These are phyloP conservation scores for Daedalea quercina DNA, from an alignment of 768 basidiomycete genomes.

Conservation along the genomic window DNA sequence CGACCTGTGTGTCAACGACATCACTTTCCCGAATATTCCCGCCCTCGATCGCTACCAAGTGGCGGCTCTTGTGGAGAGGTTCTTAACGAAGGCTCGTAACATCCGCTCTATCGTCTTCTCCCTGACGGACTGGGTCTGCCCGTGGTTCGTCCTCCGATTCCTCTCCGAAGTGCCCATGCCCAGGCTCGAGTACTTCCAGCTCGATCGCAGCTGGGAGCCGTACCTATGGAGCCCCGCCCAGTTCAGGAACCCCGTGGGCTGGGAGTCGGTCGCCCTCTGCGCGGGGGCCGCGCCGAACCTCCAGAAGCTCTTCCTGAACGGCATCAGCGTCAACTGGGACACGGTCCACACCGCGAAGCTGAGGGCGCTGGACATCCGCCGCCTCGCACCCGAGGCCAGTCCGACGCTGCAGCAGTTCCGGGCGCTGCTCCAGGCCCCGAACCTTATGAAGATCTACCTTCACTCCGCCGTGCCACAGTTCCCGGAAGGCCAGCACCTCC, in stretches of 20 bases:
- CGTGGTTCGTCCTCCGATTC: conserved; percentile 41
- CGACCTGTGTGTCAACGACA: conserved; percentile 55
- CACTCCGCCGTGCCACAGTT: conserved; percentile 46
- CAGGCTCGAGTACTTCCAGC: conserved; percentile 52
- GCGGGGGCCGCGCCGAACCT: conserved; percentile 40
- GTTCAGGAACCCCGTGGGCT: conserved; percentile 21
- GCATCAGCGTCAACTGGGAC: conserved; percentile 57
- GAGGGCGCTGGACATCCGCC: conserved; percentile 56
- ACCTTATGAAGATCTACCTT: conserved; percentile 47
- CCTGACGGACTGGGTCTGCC: conserved; percentile 48
- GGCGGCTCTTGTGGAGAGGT: conserved; percentile 38
- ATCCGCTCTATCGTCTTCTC: conserved; percentile 56
- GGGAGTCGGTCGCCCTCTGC: conserved; percentile 40
- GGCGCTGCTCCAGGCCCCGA: conserved; percentile 22
- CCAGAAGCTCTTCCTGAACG: conserved; percentile 46
- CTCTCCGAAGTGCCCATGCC: conserved; percentile 22
- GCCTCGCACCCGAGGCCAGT: conserved; percentile 37
- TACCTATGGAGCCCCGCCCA: not conserved
- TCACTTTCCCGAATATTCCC: conserved; percentile 1
- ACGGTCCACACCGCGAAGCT: conserved; percentile 43
- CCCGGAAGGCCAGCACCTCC: conserved; percentile 14
- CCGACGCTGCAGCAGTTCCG: not conserved
- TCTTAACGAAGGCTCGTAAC: conserved; percentile 47
- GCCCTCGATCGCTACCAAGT: conserved; percentile 32
- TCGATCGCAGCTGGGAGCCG: conserved; percentile 43